A percentile compares a stretch with the other conserved stretches of the same genome.
These are phyloP conservation scores for Hanseniaspora clermontiae DNA, from an alignment of 805 yeast genomes.

Conservation along the genomic window DNA sequence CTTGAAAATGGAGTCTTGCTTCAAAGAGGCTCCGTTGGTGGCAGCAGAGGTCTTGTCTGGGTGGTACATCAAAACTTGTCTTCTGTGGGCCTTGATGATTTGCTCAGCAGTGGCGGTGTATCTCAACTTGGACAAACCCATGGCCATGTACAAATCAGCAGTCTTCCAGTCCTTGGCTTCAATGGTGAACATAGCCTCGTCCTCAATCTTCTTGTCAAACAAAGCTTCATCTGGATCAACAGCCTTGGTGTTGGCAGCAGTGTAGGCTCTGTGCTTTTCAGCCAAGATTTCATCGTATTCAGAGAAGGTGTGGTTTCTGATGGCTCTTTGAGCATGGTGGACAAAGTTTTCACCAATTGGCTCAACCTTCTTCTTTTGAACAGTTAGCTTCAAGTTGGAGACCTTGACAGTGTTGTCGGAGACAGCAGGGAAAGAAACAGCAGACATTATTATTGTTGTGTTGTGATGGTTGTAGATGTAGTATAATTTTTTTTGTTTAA, in stretches of 20 bases:
- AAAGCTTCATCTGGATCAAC: slow-evolving; percentile 46
- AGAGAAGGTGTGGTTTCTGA: slow-evolving; percentile 97
- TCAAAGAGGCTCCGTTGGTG: slow-evolving; percentile 51
- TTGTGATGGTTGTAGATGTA: neutral
- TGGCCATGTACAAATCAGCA: slow-evolving; percentile 90
- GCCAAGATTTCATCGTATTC: slow-evolving; percentile 92
- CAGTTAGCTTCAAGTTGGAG: slow-evolving; percentile 4
- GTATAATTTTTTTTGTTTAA: neutral
- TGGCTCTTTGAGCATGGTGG: slow-evolving; percentile 91
- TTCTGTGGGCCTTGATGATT: slow-evolving; percentile 92
- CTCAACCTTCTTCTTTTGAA: slow-evolving; percentile 47
- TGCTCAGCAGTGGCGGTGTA: slow-evolving; percentile 85
- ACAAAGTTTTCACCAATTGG: slow-evolving; percentile 94
- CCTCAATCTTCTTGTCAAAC: slow-evolving; percentile 47
- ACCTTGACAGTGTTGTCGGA: slow-evolving; percentile 38
- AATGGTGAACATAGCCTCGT: slow-evolving; percentile 64
- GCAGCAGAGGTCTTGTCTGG: slow-evolving; percentile 94
- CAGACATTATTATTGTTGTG: slow-evolving; percentile 23
- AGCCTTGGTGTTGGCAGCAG: slow-evolving; percentile 36
- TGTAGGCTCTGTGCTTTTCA: slow-evolving; percentile 62
- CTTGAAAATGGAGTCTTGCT: slow-evolving; percentile 94
- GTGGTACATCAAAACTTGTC: slow-evolving; percentile 90
- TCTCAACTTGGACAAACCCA: slow-evolving; percentile 85
- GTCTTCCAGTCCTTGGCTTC: slow-evolving; percentile 98
- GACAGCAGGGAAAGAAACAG: slow-evolving; percentile 34